Percentiles rank a stretch among this genome's conserved stretches.
Conservation (phyloP, 2,329 filamentous ascomycete species). For the Colletotrichum eleusines region DNA sequence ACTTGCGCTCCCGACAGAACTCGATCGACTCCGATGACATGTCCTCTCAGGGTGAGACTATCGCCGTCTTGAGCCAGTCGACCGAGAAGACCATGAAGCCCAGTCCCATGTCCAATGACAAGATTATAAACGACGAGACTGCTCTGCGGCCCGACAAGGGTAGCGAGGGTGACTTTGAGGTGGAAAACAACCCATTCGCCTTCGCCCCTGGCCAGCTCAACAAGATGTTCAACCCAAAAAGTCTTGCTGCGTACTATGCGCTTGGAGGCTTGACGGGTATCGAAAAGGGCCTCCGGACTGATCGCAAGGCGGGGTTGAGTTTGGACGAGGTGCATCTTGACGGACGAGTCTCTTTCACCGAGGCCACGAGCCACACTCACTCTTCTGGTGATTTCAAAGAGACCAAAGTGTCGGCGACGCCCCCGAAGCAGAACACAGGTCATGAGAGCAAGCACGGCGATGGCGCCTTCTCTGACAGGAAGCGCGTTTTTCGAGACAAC, state of each 20-base stretch:
- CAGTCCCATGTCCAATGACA: constrained; percentile 59
- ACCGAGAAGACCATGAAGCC: constrained; percentile 57
- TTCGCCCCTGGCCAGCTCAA: constrained; percentile 86
- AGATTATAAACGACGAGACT: constrained; percentile 73
- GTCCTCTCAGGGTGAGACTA: constrained; percentile 73
- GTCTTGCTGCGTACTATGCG: constrained; percentile 81
- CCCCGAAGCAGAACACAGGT: constrained; percentile 5
- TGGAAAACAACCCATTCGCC: constrained; percentile 86
- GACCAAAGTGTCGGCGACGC: constrained; percentile 7
- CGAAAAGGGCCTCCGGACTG: constrained; percentile 81
- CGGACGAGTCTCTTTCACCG: constrained; percentile 77
- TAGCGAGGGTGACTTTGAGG: constrained; percentile 79
- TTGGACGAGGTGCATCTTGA: constrained; percentile 77
- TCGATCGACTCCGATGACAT: constrained; percentile 77
- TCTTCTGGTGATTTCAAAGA: constrained; percentile 39
- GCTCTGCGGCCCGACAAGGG: constrained; percentile 82
- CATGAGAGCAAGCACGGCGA: constrained; percentile 34
- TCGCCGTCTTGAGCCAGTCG: constrained; percentile 61
- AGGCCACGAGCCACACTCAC: constrained; percentile 63
- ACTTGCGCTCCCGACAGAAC: constrained; percentile 72
- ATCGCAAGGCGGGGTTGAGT: constrained; percentile 80
- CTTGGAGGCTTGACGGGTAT: constrained; percentile 83
- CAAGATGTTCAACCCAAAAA: constrained; percentile 93
- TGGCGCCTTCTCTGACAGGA: constrained; percentile 70
- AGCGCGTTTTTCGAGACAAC: constrained; percentile 79